Evolutionary conservation across 805 yeast genomes (phyloP).

Genomic region (Cyberlindnera mississippiensis): DNA sequence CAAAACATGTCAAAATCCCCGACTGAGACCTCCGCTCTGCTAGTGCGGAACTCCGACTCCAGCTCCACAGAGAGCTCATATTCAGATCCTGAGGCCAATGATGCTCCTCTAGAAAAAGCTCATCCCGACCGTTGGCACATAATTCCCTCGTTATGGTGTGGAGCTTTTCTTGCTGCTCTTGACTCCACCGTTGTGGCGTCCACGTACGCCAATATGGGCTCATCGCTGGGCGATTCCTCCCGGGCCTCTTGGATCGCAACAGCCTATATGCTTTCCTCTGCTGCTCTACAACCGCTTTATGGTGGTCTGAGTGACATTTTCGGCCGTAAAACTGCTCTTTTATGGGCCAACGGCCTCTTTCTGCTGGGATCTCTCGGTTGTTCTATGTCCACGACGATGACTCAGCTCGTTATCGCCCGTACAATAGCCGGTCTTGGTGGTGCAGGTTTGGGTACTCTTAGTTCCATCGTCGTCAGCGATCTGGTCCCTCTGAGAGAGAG

Average conservation of each 20-base stretch:
- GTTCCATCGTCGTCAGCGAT: conserved; percentile 38
- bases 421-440: conserved; percentile 41
- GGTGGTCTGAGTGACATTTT: conserved; percentile 38
- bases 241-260: conserved; percentile 41
- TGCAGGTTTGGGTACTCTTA: conserved; percentile 37
- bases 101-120: conserved; percentile 1
- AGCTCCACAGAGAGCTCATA: not conserved
- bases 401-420: conserved; percentile 31
- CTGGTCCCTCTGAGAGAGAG: conserved; percentile 34
- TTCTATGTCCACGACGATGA: conserved; percentile 29
- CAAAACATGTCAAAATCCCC: not conserved
- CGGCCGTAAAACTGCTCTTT: conserved; percentile 34
- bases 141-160: conserved; percentile 33
- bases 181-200: conserved; percentile 48
- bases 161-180: conserved; percentile 43
- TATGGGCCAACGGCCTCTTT: conserved; percentile 34
- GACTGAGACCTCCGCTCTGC: conserved; percentile 4
- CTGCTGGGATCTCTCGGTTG: conserved; percentile 37
- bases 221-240: conserved; percentile 34
- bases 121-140: conserved; percentile 19
- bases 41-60: not conserved
- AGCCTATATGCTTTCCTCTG: conserved; percentile 37
- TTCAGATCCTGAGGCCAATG: not conserved
- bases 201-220: conserved; percentile 44
- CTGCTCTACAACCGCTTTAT: conserved; percentile 40